Conservation (phyloP, 345 rosid species). For the Populus alba region DNA sequence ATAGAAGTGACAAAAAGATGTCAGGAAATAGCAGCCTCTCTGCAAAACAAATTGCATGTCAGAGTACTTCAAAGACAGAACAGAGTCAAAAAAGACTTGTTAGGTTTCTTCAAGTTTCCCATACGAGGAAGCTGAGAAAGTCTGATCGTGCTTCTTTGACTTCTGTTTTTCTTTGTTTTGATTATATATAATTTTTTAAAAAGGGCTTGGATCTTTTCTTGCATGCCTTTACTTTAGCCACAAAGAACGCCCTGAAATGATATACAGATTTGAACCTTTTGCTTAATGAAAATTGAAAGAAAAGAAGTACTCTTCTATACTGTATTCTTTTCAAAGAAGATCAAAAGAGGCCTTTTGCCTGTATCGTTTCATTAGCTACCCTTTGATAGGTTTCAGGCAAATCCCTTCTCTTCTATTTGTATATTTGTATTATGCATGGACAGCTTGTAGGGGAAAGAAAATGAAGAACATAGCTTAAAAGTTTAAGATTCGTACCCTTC, state of each 20-base stretch:
- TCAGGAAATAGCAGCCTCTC: neutral
- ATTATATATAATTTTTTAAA: neutral
- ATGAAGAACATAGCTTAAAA: neutral
- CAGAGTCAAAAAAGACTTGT: neutral
- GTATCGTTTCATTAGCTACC: too few relatives aligned
- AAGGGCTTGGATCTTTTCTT: neutral
- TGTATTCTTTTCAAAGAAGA: too few relatives aligned
- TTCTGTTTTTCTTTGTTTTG: too few relatives aligned
- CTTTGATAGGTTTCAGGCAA: too few relatives aligned
- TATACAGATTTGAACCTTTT: too few relatives aligned
- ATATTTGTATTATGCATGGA: neutral
- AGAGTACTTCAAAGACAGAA: neutral
- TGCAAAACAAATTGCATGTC: constrained; percentile 3
- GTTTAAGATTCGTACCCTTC: constrained; percentile 27
- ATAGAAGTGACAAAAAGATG: neutral
- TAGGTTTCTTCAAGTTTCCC: neutral
- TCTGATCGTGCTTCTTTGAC: neutral
- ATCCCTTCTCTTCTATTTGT: neutral
- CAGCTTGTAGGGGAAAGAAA: neutral
- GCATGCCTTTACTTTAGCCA: too few relatives aligned
- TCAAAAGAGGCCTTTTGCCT: too few relatives aligned
- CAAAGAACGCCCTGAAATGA: too few relatives aligned
- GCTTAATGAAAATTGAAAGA: too few relatives aligned
- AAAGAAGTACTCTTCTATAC: too few relatives aligned
- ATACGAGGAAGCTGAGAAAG: constrained; percentile 11